Evolutionary conservation across 2,329 filamentous ascomycete species (phyloP).

Genomic region (Colletotrichum tofieldiae): DNA sequence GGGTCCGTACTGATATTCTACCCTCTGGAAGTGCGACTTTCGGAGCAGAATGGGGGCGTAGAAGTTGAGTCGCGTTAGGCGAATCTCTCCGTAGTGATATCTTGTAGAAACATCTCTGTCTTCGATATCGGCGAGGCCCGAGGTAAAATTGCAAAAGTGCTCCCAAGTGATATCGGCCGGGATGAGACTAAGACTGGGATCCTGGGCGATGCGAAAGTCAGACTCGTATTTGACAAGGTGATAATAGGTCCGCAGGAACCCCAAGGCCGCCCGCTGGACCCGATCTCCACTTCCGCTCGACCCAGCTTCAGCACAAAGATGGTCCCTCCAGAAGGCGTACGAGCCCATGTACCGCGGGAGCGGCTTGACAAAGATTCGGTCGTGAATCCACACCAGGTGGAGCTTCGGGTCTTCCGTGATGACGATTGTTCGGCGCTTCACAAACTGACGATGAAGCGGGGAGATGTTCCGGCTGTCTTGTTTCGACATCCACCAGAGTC

Average conservation of each 20-base stretch:
- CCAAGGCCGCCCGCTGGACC: slow-evolving; percentile 46
- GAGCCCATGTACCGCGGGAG: slow-evolving; percentile 50
- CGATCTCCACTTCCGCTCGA: slow-evolving; percentile 5
- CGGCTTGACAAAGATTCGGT: slow-evolving; percentile 53
- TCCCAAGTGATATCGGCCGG: slow-evolving; percentile 43
- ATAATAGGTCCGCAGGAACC: slow-evolving; percentile 53
- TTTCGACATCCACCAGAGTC: slow-evolving; percentile 43
- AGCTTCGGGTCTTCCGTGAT: slow-evolving; percentile 53
- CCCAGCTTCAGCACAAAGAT: slow-evolving; percentile 27
- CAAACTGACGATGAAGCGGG: slow-evolving; percentile 50
- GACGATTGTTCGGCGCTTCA: slow-evolving; percentile 50
- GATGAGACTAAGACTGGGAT: slow-evolving; percentile 32
- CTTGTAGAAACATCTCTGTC: slow-evolving; percentile 43
- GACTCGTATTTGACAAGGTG: slow-evolving; percentile 52
- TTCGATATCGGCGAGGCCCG: slow-evolving; percentile 28
- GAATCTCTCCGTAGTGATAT: slow-evolving; percentile 38
- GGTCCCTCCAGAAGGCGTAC: slow-evolving; percentile 47
- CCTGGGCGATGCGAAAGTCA: slow-evolving; percentile 54
- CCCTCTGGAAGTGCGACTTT: slow-evolving; percentile 45
- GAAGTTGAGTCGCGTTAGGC: slow-evolving; percentile 43
- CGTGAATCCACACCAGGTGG: slow-evolving; percentile 53
- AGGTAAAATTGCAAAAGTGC: slow-evolving; percentile 42
- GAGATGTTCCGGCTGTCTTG: slow-evolving; percentile 43
- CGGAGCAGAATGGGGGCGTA: slow-evolving; percentile 46
- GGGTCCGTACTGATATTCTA: slow-evolving; percentile 45